Base-by-base conservation (phyloP, 2,329 filamentous ascomycete species). In the Plectosphaerella sp. region DNA sequence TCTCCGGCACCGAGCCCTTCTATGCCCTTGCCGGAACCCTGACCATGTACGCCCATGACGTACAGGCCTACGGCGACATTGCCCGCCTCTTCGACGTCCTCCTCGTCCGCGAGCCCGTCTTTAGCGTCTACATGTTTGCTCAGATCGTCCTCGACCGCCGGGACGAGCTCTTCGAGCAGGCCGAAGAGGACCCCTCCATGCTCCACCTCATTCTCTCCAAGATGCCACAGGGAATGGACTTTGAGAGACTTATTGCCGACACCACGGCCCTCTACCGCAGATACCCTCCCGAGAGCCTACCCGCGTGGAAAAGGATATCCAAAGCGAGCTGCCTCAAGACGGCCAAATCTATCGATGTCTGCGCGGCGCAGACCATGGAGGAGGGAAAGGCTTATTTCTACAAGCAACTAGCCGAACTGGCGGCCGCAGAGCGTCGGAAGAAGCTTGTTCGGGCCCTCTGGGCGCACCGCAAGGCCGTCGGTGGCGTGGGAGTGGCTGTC, bases 21-120 rank as follows among this genome's bases (percentile, higher is more conserved):
- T 99, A 96, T 68, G 94, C 94, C 5, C 78, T 99, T 5, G 86
- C 90, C n/a, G 91, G 91, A 47, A 96, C 91, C 1, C 79, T 99
- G 43, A 99, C 95, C 35, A 86, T 99, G 75, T 99, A 97, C 68
- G 91, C 94, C 16, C 94, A 99, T 71, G 93, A 97, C 67, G 91
- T 99, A 55, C 87, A 94, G 68, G 85, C 87, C 42, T 97, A 96
- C 66, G 82, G 83, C 57, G 88, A 93, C 59, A 97, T 99, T 63
- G 83, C 91, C 35, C 84, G 94, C 22, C 75, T 99, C 1, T 99
- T 97, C 67, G 94, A 99, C 71, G 92, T 93, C 51, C 80, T 99
- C 47, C 78, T 99, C 5, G 90, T 93, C 3, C 83, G 83, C 47
- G 90, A 95, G 67, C 90, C 92, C n/a, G 87, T 89, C 39, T 91